Conservation (phyloP, 2,329 filamentous ascomycete species). For the Podosphaera aphanis region DNA sequence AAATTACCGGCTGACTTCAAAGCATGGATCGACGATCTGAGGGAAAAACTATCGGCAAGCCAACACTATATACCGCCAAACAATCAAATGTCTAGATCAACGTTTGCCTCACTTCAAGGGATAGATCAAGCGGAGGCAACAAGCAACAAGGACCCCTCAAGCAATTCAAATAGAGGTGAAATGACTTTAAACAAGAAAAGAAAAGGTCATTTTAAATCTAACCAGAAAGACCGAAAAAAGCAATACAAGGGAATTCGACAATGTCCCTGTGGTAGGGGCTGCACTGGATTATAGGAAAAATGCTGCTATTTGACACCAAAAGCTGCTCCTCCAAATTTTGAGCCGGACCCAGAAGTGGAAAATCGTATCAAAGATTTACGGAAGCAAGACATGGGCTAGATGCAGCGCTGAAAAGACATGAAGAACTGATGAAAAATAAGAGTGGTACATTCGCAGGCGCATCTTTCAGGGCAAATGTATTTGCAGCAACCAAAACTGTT, state of each 20-base stretch:
- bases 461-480: neutral
- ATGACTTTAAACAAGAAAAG: neutral
- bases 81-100: neutral
- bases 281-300: no score
- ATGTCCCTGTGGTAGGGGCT: no score
- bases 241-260: neutral
- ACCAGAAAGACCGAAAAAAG: neutral
- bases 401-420: neutral
- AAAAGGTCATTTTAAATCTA: neutral
- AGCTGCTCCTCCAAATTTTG: neutral
- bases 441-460: neutral
- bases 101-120: neutral
- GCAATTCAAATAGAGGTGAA: neutral
- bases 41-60: neutral
- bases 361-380: neutral
- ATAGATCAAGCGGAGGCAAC: neutral
- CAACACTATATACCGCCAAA: neutral
- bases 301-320: neutral
- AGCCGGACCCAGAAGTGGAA: neutral
- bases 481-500: neutral
- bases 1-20: neutral
- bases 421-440: no score
- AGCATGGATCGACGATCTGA: neutral
- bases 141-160: neutral
- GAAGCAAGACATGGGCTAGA: neutral